These are phyloP conservation scores for Dendrothele bispora DNA, from an alignment of 768 basidiomycete species.

Conservation along the genomic window DNA sequence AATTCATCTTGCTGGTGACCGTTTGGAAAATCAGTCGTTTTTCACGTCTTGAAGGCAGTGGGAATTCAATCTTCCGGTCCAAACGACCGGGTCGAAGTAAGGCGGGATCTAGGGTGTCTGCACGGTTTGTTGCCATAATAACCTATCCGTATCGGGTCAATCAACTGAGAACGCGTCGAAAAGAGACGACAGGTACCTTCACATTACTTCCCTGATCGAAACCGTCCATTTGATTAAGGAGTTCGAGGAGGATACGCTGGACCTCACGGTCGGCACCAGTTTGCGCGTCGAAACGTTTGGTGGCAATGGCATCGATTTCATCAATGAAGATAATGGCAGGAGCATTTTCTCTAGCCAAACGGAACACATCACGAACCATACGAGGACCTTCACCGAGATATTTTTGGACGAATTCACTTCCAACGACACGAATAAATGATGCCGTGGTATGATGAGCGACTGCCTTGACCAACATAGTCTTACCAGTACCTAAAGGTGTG, in stretches of 20 bases:
- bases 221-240: slow-evolving; percentile 99
- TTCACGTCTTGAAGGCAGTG: slow-evolving; percentile 89
- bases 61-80: slow-evolving; percentile 99
- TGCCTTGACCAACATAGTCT: slow-evolving; percentile 99
- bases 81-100: slow-evolving; percentile 95
- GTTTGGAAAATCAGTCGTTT: slow-evolving; percentile 98
- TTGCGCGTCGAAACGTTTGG: slow-evolving; percentile 99
- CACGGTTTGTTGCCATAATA: slow-evolving; percentile 99
- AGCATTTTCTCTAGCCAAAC: slow-evolving; percentile 94
- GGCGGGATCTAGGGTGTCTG: slow-evolving; percentile 97
- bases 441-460: slow-evolving; percentile 98
- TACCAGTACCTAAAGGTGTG: slow-evolving; percentile 79
- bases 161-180: not conserved
- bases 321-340: slow-evolving; percentile 99
- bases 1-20: slow-evolving; percentile 95
- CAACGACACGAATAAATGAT: slow-evolving; percentile 96
- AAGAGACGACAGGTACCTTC: slow-evolving; percentile 59
- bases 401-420: slow-evolving; percentile 98
- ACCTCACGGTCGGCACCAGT: slow-evolving; percentile 99
- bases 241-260: slow-evolving; percentile 94
- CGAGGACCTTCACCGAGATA: slow-evolving; percentile 99
- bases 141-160: slow-evolving; percentile 61
- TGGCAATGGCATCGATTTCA: slow-evolving; percentile 98
- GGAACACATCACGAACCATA: slow-evolving; percentile 99
- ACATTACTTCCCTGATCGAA: slow-evolving; percentile 99